Conservation (phyloP, 2,329 filamentous ascomycete species). For the Pseudopyricularia javanii region DNA sequence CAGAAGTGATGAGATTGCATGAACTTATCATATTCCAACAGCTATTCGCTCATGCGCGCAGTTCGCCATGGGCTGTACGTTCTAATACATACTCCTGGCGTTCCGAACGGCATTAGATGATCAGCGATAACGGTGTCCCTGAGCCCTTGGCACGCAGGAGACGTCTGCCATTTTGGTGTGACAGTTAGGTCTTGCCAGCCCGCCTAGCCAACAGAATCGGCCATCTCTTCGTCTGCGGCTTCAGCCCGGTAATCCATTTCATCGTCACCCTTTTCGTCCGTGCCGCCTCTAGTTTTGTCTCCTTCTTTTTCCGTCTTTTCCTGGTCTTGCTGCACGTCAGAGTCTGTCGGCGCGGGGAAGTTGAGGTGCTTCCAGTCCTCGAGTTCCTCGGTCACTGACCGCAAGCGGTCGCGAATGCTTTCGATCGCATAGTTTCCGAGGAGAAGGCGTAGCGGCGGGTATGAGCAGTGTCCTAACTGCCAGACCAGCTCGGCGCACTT, state of each 20-base stretch:
- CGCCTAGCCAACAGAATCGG: conserved; percentile 5
- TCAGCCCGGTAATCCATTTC: conserved; percentile 6
- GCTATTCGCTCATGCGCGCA: no score
- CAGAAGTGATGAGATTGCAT: no score
- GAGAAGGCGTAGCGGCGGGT: conserved; percentile 76
- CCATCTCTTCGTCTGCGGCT: conserved; percentile 7
- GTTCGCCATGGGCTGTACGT: no score
- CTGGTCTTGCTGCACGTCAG: conserved; percentile 7
- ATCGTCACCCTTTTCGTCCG: conserved; percentile 13
- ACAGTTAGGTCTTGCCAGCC: no score
- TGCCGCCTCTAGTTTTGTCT: conserved; percentile 15
- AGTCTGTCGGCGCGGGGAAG: conserved; percentile 39
- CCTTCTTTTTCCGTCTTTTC: conserved; percentile 14
- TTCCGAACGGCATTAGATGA: no score
- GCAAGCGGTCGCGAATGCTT: conserved; percentile 79
- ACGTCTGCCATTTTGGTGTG: no score
- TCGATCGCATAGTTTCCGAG: conserved; percentile 91
- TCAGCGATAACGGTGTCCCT: no score
- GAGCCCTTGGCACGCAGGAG: no score
- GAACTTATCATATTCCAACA: no score
- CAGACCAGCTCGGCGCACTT: conserved; percentile 90
- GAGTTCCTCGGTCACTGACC: conserved; percentile 87
- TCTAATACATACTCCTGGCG: no score
- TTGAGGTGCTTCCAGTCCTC: conserved; percentile 87
- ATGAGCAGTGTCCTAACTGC: conserved; percentile 91